Percentiles rank a stretch among this genome's conserved stretches.
Conservation (phyloP, 1,139 yeast species). For the Geotrichum macrosporum region DNA sequence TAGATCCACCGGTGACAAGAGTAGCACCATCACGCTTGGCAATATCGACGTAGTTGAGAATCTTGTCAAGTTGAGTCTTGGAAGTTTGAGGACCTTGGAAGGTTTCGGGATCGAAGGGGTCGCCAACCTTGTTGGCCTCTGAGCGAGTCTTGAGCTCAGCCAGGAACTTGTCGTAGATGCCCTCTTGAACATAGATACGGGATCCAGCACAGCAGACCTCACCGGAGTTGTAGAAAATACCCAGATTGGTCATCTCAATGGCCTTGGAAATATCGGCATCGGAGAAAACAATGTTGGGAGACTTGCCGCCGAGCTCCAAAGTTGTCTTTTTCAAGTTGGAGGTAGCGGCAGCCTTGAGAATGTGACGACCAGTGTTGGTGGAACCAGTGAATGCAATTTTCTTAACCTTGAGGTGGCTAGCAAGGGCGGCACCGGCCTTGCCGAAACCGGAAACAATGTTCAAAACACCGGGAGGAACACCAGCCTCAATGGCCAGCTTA, state of each 20-base stretch:
- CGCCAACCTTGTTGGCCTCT: slow-evolving; percentile 49
- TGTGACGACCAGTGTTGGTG: slow-evolving; percentile 70
- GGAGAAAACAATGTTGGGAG: slow-evolving; percentile 67
- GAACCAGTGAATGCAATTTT: slow-evolving; percentile 87
- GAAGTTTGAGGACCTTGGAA: slow-evolving; percentile 82
- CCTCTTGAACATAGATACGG: slow-evolving; percentile 69
- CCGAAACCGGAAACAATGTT: slow-evolving; percentile 78
- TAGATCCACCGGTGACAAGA: slow-evolving; percentile 68
- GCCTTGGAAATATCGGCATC: slow-evolving; percentile 60
- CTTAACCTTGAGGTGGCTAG: slow-evolving; percentile 62
- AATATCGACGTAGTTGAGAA: slow-evolving; percentile 58
- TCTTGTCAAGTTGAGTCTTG: slow-evolving; percentile 63
- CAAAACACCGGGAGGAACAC: slow-evolving; percentile 75
- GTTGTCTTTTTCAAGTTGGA: slow-evolving; percentile 70
- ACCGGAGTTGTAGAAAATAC: slow-evolving; percentile 72
- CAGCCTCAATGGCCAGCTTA: slow-evolving; percentile 59
- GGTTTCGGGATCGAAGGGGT: slow-evolving; percentile 64
- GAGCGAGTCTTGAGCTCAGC: slow-evolving; percentile 52
- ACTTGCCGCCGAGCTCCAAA: slow-evolving; percentile 76
- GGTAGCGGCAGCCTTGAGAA: slow-evolving; percentile 58
- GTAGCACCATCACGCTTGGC: slow-evolving; percentile 71
- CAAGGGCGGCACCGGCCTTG: slow-evolving; percentile 68
- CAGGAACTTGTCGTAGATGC: slow-evolving; percentile 59
- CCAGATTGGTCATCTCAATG: slow-evolving; percentile 50
- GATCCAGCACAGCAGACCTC: slow-evolving; percentile 85